Evolutionary conservation across 257 asterid species (phyloP).

Genomic region (Nicotiana knightiana): DNA sequence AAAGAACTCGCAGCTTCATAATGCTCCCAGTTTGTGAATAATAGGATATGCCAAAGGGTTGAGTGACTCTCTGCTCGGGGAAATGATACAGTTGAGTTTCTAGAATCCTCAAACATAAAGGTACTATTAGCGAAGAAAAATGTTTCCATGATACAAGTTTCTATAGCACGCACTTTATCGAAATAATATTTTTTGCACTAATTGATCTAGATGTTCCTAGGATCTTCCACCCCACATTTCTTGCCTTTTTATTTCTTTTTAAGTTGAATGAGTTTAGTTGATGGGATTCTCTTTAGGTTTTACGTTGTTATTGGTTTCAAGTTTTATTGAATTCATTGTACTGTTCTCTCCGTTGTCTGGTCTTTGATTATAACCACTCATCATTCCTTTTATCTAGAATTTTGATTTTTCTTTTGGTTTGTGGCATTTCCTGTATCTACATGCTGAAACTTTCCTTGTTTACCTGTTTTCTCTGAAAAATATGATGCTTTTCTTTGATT

Average conservation of each 20-base stretch:
- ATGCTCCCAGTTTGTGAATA: background rate
- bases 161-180: background rate
- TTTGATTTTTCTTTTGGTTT: background rate
- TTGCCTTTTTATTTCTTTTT: background rate
- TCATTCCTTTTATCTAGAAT: background rate
- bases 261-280: background rate
- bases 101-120: background rate
- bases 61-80: background rate
- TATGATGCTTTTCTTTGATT: background rate
- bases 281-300: background rate
- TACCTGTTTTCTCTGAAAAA: background rate
- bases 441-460: background rate
- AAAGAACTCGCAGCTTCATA: background rate
- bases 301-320: background rate
- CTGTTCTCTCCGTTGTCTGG: background rate
- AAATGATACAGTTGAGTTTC: constrained; percentile 2
- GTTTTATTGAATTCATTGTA: background rate
- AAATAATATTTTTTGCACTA: background rate
- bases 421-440: background rate
- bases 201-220: background rate
- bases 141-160: background rate
- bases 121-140: background rate
- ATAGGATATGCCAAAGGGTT: background rate
- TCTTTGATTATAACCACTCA: background rate
- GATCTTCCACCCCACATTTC: background rate